Conservation (phyloP, 2,329 filamentous ascomycete species). For the Sporothrix humicola region DNA sequence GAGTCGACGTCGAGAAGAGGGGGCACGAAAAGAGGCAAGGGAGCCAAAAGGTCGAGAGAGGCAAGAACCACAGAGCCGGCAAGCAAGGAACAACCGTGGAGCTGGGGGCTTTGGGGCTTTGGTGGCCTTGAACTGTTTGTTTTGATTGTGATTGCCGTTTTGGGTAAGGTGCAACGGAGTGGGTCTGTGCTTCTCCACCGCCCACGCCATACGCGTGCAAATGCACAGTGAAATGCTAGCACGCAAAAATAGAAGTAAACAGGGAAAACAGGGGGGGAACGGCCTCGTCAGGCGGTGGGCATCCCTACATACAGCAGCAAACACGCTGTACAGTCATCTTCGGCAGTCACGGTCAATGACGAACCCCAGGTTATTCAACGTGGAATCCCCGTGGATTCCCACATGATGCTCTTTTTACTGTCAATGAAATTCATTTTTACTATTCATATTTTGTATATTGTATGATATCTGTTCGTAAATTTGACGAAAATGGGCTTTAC, state of each 20-base stretch:
- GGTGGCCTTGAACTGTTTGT: conserved; percentile 36
- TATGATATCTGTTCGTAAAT: too few relatives aligned
- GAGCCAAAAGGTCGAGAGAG: conserved; percentile 22
- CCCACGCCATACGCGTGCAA: conserved; percentile 24
- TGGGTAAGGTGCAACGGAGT: conserved; percentile 28
- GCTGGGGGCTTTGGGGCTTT: background rate
- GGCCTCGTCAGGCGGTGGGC: background rate
- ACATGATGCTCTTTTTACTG: too few relatives aligned
- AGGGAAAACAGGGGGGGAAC: background rate
- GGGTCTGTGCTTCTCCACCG: conserved; percentile 24
- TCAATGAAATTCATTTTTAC: too few relatives aligned
- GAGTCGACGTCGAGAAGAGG: background rate
- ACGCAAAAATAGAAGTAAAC: background rate
- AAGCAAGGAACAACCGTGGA: conserved; percentile 22
- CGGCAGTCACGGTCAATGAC: background rate
- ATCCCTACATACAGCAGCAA: background rate
- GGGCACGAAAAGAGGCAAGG: conserved; percentile 17
- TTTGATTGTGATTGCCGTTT: conserved; percentile 39
- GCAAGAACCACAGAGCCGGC: conserved; percentile 14
- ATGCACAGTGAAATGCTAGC: background rate
- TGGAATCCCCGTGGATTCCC: too few relatives aligned
- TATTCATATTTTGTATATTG: too few relatives aligned
- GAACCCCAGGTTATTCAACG: too few relatives aligned
- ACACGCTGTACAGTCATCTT: background rate
- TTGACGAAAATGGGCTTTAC: too few relatives aligned